Conservation (phyloP, 768 basidiomycete genomes). For the Calocybe gangraenosa region DNA sequence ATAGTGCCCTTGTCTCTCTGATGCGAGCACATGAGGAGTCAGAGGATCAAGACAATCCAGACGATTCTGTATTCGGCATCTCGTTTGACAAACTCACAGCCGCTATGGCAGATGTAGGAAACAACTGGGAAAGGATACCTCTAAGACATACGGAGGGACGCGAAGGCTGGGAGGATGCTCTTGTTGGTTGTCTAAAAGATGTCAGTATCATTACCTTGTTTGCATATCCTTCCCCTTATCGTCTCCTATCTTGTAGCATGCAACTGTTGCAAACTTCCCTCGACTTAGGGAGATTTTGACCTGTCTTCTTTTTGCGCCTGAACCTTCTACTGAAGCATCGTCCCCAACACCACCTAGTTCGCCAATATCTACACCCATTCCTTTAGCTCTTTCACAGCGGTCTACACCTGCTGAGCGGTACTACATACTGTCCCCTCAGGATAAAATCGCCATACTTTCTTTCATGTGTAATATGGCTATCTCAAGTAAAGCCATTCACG, state of each 20-base stretch:
- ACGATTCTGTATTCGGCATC: conserved; percentile 45
- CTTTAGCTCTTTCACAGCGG: conserved; percentile 32
- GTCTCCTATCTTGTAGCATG: conserved; percentile 55
- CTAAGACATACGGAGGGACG: conserved; percentile 70
- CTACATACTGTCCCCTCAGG: conserved; percentile 62
- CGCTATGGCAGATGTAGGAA: conserved; percentile 77
- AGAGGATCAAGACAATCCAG: conserved; percentile 38
- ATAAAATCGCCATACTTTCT: conserved; percentile 80
- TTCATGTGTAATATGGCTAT: conserved; percentile 90
- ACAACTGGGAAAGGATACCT: conserved; percentile 81
- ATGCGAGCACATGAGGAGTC: conserved; percentile 40
- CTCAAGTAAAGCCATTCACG: conserved; percentile 84
- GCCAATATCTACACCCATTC: conserved; percentile 42
- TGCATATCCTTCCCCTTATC: conserved; percentile 1
- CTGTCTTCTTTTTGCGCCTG: conserved; percentile 68
- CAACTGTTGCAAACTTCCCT: conserved; percentile 68
- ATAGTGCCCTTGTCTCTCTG: conserved; percentile 70
- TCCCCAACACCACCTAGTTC: conserved; percentile 41
- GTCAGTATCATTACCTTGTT: conserved; percentile 43
- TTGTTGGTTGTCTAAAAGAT: conserved; percentile 85
- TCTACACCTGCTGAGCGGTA: conserved; percentile 69
- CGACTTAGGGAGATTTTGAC: conserved; percentile 68
- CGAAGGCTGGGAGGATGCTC: conserved; percentile 88
- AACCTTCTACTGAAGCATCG: conserved; percentile 38
- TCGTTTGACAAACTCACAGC: conserved; percentile 57